phyloP scores from a whole-genome alignment of 192 early-diverging fungal species.

The Coemansia sp. region DNA sequence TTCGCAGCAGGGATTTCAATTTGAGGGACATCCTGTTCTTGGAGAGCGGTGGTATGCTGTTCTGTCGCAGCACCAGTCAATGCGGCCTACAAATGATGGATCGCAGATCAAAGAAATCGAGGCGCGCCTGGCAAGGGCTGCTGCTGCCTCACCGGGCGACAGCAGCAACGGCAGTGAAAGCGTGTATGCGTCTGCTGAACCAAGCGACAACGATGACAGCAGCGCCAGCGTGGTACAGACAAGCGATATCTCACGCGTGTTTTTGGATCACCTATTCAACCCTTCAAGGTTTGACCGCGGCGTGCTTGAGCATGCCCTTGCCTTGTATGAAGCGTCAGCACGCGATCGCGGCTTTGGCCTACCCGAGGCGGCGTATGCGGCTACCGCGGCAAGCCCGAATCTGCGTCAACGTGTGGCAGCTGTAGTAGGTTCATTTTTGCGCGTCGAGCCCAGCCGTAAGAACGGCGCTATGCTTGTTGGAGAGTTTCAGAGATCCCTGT shows the following conservation, averaged over 20 bases:
- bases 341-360: conserved; percentile 37
- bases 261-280: conserved; percentile 46
- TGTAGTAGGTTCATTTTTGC: conserved; percentile 33
- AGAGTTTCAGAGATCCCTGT: conserved; percentile 37
- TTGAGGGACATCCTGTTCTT: conserved; percentile 33
- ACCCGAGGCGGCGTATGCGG: conserved; percentile 14
- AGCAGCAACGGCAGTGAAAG: background rate
- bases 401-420: conserved; percentile 34
- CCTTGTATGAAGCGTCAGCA: conserved; percentile 26
- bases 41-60: conserved; percentile 50
- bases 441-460: conserved; percentile 18
- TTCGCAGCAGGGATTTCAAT: conserved; percentile 9
- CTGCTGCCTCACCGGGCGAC: background rate
- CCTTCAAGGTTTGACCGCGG: conserved; percentile 42
- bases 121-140: conserved; percentile 14
- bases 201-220: background rate
- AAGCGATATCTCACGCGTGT: conserved; percentile 30
- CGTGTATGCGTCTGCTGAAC: background rate
- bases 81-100: conserved; percentile 29
- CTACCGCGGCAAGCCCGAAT: conserved; percentile 15
- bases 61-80: conserved; percentile 22
- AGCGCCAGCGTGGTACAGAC: conserved; percentile 17
- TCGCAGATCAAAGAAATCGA: conserved; percentile 42
- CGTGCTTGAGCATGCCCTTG: conserved; percentile 39
- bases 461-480: conserved; percentile 16